Evolutionary conservation across 2,329 filamentous ascomycete species (phyloP).

Genomic region (Ascochyta clinopodiicola): DNA sequence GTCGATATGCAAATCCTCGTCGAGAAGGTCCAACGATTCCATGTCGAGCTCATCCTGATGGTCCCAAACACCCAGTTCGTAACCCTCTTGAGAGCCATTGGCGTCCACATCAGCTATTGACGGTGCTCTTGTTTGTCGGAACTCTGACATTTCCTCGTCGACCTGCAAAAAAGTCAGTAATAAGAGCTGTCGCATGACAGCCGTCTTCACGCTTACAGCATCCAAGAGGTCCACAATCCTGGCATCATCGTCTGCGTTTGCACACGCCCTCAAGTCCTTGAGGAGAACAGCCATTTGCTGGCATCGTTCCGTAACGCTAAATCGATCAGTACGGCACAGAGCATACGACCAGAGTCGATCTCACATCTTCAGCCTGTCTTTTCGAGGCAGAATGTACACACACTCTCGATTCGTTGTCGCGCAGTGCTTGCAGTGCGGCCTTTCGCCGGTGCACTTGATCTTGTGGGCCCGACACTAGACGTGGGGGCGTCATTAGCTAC

Average conservation of each 20-base stretch:
- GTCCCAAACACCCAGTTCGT: slow-evolving; percentile 13
- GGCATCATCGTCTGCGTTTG: slow-evolving; percentile 28
- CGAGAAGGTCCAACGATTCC: slow-evolving; percentile 32
- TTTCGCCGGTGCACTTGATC: slow-evolving; percentile 50
- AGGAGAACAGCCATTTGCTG: slow-evolving; percentile 36
- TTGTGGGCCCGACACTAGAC: slow-evolving; percentile 48
- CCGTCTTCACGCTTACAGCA: slow-evolving; percentile 18
- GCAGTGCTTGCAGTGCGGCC: slow-evolving; percentile 48
- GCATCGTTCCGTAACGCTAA: slow-evolving; percentile 40
- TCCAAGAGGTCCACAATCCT: slow-evolving; percentile 35
- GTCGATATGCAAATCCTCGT: slow-evolving; percentile 37
- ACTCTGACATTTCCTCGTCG: slow-evolving; percentile 36
- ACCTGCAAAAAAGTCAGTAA: slow-evolving; percentile 28
- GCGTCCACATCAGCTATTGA: slow-evolving; percentile 29
- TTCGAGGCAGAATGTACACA: slow-evolving; percentile 48
- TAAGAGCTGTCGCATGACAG: background rate
- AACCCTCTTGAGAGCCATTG: slow-evolving; percentile 20
- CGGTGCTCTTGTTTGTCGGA: slow-evolving; percentile 17
- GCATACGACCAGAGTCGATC: background rate
- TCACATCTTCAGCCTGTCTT: slow-evolving; percentile 48
- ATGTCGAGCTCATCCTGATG: slow-evolving; percentile 23
- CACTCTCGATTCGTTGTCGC: slow-evolving; percentile 42
- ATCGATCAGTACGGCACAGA: slow-evolving; percentile 17
- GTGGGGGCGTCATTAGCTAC: slow-evolving; percentile 19
- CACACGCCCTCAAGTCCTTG: slow-evolving; percentile 22